Conservation (phyloP, 345 rosid genomes). For the Brassica cretica region DNA sequence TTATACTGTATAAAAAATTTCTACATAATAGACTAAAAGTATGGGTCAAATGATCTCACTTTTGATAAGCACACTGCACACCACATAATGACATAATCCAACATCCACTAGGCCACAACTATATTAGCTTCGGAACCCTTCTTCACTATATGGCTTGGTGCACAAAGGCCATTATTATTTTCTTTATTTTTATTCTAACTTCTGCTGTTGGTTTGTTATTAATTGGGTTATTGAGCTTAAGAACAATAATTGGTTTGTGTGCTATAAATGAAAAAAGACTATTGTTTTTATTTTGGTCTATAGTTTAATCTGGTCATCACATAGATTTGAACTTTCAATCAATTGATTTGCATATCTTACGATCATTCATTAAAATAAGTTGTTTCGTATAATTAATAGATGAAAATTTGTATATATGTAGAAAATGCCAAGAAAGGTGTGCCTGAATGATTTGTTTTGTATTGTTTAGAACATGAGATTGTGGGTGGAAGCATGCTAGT, state of each 20-base stretch:
- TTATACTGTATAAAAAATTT: background rate
- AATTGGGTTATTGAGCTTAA: background rate
- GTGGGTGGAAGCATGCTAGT: constrained; percentile 32
- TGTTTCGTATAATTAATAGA: background rate
- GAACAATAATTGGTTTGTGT: background rate
- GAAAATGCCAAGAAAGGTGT: constrained; percentile 18
- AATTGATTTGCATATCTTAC: constrained; percentile 5
- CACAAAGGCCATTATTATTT: background rate
- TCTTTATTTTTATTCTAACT: background rate
- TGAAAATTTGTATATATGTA: background rate
- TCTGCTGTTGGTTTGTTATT: background rate
- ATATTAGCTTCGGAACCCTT: constrained; percentile 5
- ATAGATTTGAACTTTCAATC: background rate
- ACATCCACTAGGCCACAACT: background rate
- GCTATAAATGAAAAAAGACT: constrained; percentile 9
- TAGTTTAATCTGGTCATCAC: background rate
- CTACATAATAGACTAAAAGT: background rate
- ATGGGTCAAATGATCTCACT: constrained; percentile 7
- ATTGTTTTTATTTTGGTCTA: background rate
- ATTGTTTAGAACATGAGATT: constrained; percentile 15
- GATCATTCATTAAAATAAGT: background rate
- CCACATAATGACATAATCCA: background rate
- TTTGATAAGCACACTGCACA: background rate
- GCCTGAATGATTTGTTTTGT: constrained; percentile 19
- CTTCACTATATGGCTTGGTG: constrained; percentile 13